Evolutionary conservation across 2,329 filamentous ascomycete species (phyloP).

Genomic region (Massarina eburnea): DNA sequence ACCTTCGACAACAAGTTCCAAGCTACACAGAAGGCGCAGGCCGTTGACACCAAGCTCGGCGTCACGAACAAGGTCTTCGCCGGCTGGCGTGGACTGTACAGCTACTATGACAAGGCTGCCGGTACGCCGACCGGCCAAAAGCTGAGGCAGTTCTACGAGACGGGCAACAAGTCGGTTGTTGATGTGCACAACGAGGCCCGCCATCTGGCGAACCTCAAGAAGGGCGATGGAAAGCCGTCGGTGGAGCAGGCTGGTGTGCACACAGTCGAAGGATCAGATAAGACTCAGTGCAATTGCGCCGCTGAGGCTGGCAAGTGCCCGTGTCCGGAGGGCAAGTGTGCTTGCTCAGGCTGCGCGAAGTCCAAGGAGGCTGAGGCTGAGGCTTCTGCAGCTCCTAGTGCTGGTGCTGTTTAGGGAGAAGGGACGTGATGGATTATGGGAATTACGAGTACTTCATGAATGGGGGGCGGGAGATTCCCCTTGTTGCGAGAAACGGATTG

Average conservation of each 20-base stretch:
- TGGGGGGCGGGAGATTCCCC: background rate
- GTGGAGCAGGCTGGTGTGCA: slow-evolving; percentile 45
- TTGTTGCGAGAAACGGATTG: background rate
- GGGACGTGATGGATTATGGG: background rate
- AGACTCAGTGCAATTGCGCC: slow-evolving; percentile 53
- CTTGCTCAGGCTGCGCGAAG: slow-evolving; percentile 51
- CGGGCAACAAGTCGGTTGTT: slow-evolving; percentile 82
- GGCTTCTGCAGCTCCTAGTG: slow-evolving; percentile 1
- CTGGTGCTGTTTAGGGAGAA: background rate
- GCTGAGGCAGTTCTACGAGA: slow-evolving; percentile 83
- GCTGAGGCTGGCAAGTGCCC: slow-evolving; percentile 47
- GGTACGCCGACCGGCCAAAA: slow-evolving; percentile 86
- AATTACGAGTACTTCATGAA: background rate
- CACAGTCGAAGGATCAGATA: slow-evolving; percentile 44
- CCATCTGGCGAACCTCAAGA: slow-evolving; percentile 85
- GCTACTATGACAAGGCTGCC: slow-evolving; percentile 67
- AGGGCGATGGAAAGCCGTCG: slow-evolving; percentile 45
- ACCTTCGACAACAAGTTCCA: slow-evolving; percentile 84
- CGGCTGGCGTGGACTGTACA: slow-evolving; percentile 69
- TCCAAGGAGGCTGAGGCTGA: slow-evolving; percentile 10
- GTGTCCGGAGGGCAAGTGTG: slow-evolving; percentile 51
- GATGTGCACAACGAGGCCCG: slow-evolving; percentile 93
- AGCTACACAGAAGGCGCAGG: slow-evolving; percentile 81
- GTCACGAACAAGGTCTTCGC: slow-evolving; percentile 72
- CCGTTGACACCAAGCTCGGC: slow-evolving; percentile 81